Conservation (phyloP, 441 rosid genomes). For the Raphanus hybrid region DNA sequence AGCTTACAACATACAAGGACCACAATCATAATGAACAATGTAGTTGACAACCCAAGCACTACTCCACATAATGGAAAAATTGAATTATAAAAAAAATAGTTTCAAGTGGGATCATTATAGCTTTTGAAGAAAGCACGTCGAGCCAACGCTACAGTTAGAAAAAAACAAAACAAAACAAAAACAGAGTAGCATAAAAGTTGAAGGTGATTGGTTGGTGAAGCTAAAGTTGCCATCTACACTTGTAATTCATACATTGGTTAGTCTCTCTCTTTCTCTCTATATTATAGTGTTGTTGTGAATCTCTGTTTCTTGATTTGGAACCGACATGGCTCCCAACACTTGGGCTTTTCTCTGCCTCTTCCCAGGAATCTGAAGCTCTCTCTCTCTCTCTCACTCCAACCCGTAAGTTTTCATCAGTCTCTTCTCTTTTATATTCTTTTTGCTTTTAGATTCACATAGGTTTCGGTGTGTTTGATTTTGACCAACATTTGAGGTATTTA, state of each 20-base stretch:
- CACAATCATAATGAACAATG: conserved; percentile 26
- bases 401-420: conserved; percentile 21
- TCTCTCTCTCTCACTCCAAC: conserved; percentile 22
- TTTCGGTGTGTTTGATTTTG: conserved; percentile 28
- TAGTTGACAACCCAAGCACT: conserved; percentile 43
- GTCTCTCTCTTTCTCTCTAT: conserved; percentile 32
- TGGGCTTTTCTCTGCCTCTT: conserved; percentile 60
- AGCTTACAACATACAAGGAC: conserved; percentile 25
- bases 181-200: conserved; percentile 50
- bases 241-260: conserved; percentile 38
- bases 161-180: background rate
- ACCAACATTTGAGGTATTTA: conserved; percentile 16
- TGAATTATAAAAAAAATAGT: background rate
- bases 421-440: conserved; percentile 19
- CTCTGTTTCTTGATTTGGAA: conserved; percentile 52
- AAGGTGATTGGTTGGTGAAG: conserved; percentile 54
- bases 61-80: conserved; percentile 17
- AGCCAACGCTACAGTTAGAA: conserved; percentile 37
- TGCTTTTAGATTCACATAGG: conserved; percentile 19
- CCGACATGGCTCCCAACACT: conserved; percentile 74
- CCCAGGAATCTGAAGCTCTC: conserved; percentile 40
- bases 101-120: conserved; percentile 43
- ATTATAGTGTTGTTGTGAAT: conserved; percentile 31
- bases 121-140: conserved; percentile 40
- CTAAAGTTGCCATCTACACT: conserved; percentile 54